Conservation (phyloP, 331 rosid species). For the Arachis monticola region DNA sequence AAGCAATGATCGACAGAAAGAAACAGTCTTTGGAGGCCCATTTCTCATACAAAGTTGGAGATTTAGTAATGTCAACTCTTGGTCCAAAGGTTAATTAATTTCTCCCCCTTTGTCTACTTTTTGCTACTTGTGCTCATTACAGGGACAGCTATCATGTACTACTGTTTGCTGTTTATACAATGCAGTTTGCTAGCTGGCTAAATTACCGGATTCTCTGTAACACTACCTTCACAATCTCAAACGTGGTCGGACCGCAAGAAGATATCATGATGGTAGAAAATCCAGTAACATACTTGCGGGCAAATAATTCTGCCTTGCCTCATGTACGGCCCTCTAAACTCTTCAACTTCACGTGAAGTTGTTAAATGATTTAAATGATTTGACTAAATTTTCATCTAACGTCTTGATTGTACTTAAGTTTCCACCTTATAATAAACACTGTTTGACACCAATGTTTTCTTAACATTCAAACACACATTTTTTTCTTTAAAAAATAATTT, state of each 20-base stretch:
- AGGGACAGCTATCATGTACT: not conserved
- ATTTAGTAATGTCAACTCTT: slow-evolving; percentile 58
- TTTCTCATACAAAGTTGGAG: slow-evolving; percentile 66
- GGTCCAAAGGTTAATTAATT: slow-evolving; percentile 67
- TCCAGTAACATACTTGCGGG: slow-evolving; percentile 76
- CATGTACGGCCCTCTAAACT: slow-evolving; percentile 59
- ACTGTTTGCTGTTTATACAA: not conserved
- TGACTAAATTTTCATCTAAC: too few relatives aligned
- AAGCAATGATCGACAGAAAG: slow-evolving; percentile 79
- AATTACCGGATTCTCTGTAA: slow-evolving; percentile 76
- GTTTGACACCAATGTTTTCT: too few relatives aligned
- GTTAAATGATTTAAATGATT: too few relatives aligned
- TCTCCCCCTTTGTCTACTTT: not conserved
- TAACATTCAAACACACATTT: too few relatives aligned
- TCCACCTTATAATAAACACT: too few relatives aligned
- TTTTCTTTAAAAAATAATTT: too few relatives aligned
- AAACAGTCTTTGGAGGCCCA: slow-evolving; percentile 70
- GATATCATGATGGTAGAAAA: slow-evolving; percentile 69
- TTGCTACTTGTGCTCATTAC: not conserved
- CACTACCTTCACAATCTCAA: slow-evolving; percentile 83
- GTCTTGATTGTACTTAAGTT: too few relatives aligned
- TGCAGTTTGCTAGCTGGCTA: slow-evolving; percentile 71
- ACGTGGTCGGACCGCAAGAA: slow-evolving; percentile 86
- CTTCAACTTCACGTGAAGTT: too few relatives aligned
- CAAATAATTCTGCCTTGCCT: slow-evolving; percentile 72